Base-by-base conservation (phyloP, 2,329 filamentous ascomycete species). In the Fusarium transvaalense region DNA sequence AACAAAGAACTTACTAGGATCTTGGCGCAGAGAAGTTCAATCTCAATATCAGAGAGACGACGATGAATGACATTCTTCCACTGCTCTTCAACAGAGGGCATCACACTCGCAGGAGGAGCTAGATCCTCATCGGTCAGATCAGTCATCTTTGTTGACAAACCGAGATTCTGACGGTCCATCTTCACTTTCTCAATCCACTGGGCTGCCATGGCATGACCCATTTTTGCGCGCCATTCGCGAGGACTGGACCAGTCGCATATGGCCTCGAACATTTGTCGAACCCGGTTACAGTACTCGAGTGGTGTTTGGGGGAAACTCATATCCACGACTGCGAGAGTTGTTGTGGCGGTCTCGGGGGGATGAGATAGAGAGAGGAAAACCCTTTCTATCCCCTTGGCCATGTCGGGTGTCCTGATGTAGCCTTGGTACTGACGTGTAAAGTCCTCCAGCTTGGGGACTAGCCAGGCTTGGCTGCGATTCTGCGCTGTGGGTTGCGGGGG, bases 61-160 rank as follows among this genome's bases (percentile, higher is more conserved):
- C 45, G 59, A 7, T 72, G 68, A 19, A 72, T 56, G 1, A 71
- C 57, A 3, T 73, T 74, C 54, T 52, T 72, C 69, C 71, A 72
- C 45, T 74, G 71, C 6, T 60, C 53, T 0, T 48, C 47, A 1
- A 61, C 14, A 3, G 60, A 10, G 1, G 71, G 71, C 69, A 74
- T 72, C 3, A 35, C 27, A 0, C 62, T 17, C 2, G 27, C 6
- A 2, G 71, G 70, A 10, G 71, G 69, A 19, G 48, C 39, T 9
- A 72, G 56, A 1, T 65, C 45, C 4, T 63, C 61, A 31, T 73
- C 68, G 1, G 21, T 45, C 6, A 72, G 39, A 14, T 46, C 50
- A 10, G 38, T 39, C 17, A 56, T 10, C 17, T 70, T 54, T 14
- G 39, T 41, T 6, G 50, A 39, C 7, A 69, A 46, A 0, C 58